Conservation (phyloP, 306 rosid genomes). For the Rosa lucieae region DNA sequence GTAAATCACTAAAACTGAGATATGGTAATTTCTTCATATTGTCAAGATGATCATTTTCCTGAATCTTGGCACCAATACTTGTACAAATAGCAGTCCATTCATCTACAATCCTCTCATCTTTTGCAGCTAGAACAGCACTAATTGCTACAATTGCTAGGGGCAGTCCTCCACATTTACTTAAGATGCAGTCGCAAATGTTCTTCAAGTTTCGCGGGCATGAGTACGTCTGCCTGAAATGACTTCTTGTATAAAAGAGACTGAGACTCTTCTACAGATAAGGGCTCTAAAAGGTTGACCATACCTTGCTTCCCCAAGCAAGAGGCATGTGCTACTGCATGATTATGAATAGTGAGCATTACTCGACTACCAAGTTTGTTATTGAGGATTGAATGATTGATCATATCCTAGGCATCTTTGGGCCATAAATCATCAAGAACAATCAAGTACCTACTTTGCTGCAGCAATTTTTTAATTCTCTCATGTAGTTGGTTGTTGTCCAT, state of each 20-base stretch:
- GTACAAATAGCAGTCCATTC: slow-evolving; percentile 43
- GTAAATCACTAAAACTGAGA: slow-evolving; percentile 59
- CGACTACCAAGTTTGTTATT: slow-evolving; percentile 44
- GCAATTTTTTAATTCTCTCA: slow-evolving; percentile 35
- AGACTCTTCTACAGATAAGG: slow-evolving; percentile 41
- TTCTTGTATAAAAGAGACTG: slow-evolving; percentile 50
- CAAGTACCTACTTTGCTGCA: slow-evolving; percentile 45
- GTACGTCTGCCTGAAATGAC: slow-evolving; percentile 35
- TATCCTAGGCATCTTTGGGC: slow-evolving; percentile 49
- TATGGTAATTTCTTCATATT: slow-evolving; percentile 46
- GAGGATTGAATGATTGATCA: slow-evolving; percentile 50
- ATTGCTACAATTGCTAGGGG: slow-evolving; percentile 70
- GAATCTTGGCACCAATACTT: slow-evolving; percentile 38
- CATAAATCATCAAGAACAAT: slow-evolving; percentile 56
- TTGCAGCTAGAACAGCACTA: slow-evolving; percentile 48
- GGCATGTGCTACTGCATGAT: slow-evolving; percentile 32
- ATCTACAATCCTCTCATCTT: slow-evolving; percentile 38
- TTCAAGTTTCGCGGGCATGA: slow-evolving; percentile 45
- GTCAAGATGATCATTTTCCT: slow-evolving; percentile 39
- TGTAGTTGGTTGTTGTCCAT: slow-evolving; percentile 30
- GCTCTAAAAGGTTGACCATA: slow-evolving; percentile 34
- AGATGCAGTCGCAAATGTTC: slow-evolving; percentile 25
- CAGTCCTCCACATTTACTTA: slow-evolving; percentile 56
- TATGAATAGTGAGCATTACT: slow-evolving; percentile 53
- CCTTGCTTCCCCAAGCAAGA: slow-evolving; percentile 30